Conservation (phyloP, 257 asterid genomes). For the Scutellaria galericulata region DNA sequence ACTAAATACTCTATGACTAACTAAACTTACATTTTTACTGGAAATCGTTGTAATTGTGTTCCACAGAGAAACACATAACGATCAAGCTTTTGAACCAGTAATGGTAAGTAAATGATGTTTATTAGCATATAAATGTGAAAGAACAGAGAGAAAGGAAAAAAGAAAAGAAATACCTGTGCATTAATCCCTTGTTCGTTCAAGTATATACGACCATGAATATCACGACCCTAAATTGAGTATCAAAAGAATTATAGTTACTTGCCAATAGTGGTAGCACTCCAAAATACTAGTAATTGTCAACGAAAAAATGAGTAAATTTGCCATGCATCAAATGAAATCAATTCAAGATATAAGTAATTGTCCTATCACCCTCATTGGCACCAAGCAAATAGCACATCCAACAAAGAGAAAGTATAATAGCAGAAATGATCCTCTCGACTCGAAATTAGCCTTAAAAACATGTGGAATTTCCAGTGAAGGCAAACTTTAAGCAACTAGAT, state of each 20-base stretch:
- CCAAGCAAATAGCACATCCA: not conserved
- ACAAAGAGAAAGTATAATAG: not conserved
- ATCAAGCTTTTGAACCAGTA: not conserved
- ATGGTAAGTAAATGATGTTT: not conserved
- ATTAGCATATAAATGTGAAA: not conserved
- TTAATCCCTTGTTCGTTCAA: conserved; percentile 94
- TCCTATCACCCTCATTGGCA: conserved; percentile 1
- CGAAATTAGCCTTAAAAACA: not conserved
- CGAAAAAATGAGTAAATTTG: conserved; percentile 22
- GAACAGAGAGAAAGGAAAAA: conserved; percentile 9
- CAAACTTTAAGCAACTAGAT: not conserved
- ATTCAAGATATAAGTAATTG: not conserved
- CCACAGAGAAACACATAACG: not conserved
- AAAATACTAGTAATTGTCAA: conserved; percentile 8
- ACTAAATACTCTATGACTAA: not conserved
- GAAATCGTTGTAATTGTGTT: not conserved
- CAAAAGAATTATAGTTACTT: conserved; percentile 28
- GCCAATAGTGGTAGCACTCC: not conserved
- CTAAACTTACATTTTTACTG: not conserved
- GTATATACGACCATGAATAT: conserved; percentile 88
- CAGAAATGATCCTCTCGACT: too few species aligned
- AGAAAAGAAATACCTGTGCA: conserved; percentile 71
- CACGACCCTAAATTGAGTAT: conserved; percentile 68
- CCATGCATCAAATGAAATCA: conserved; percentile 16
- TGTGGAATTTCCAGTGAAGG: conserved; percentile 11